Evolutionary conservation across 208 protist genomes (phyloP).

Genomic region (Trypanosoma cruzi): DNA sequence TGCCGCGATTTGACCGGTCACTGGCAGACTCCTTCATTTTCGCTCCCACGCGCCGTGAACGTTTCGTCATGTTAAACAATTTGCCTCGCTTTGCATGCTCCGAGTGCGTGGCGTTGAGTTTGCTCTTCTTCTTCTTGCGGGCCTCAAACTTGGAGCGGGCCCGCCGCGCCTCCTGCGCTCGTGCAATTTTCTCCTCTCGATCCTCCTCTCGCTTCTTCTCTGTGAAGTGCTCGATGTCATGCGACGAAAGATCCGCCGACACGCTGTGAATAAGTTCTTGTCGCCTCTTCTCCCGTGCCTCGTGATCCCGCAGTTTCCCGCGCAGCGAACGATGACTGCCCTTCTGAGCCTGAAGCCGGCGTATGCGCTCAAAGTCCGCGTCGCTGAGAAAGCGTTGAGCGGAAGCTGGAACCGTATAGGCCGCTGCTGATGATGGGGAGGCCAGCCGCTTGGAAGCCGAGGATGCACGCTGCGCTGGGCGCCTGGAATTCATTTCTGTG

Average conservation of each 20-base stretch:
- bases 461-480: conserved; percentile 8
- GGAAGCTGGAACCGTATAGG: conserved; percentile 41
- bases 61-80: conserved; percentile 92
- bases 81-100: conserved; percentile 91
- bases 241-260: conserved; percentile 67
- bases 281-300: conserved; percentile 49
- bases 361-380: conserved; percentile 85
- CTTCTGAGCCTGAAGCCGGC: conserved; percentile 65
- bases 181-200: conserved; percentile 86
- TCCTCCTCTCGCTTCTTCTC: conserved; percentile 72
- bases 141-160: conserved; percentile 88
- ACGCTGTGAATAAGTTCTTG: conserved; percentile 83
- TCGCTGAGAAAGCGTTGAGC: conserved; percentile 77
- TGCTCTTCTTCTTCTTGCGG: conserved; percentile 90
- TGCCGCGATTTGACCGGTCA: conserved; percentile 66
- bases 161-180: conserved; percentile 78
- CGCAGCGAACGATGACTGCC: conserved; percentile 74
- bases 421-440: conserved; percentile 35
- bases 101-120: conserved; percentile 85
- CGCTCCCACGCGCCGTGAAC: conserved; percentile 79
- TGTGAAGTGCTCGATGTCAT: conserved; percentile 91
- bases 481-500: conserved; percentile 30
- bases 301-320: conserved; percentile 72
- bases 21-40: conserved; percentile 85
- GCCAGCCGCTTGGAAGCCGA: conserved; percentile 35